Conservation (phyloP, 75 land plant species). For the Isoetes taiwanensis region DNA sequence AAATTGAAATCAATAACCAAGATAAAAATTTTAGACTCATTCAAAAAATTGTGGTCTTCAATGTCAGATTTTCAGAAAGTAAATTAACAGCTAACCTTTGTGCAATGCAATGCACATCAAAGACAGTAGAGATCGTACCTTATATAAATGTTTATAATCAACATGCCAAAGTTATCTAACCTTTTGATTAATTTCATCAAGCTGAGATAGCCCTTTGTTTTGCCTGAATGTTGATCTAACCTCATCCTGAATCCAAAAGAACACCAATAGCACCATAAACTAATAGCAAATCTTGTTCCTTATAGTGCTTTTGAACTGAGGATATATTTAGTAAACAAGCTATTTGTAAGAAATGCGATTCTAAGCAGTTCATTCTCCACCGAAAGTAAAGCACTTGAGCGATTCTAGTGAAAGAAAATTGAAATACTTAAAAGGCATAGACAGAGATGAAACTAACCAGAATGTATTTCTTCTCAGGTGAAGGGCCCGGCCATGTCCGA, state of each 20-base stretch:
- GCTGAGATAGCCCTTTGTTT: constrained; percentile 16
- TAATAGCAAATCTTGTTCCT: neutral
- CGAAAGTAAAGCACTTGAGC: neutral
- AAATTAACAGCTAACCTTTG: too few relatives aligned
- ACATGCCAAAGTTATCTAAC: too few relatives aligned
- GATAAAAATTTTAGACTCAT: too few relatives aligned
- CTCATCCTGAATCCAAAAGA: constrained; percentile 18
- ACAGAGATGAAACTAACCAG: constrained; percentile 8
- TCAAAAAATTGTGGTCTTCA: too few relatives aligned
- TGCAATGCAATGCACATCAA: too few relatives aligned
- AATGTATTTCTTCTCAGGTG: constrained; percentile 27
- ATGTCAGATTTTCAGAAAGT: too few relatives aligned
- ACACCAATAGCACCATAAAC: neutral
- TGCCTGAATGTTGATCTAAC: constrained; percentile 10
- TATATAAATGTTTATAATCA: too few relatives aligned
- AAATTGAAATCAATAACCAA: neutral
- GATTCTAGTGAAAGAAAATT: neutral
- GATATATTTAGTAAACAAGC: neutral
- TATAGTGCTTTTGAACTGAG: neutral
- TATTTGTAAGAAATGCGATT: too few relatives aligned
- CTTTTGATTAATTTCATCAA: constrained; percentile 16
- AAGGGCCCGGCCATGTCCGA: constrained; percentile 34
- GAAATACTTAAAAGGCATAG: neutral
- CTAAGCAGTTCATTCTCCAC: too few relatives aligned
- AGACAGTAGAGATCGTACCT: too few relatives aligned